Percentiles rank a stretch among this genome's conserved stretches.
Conservation (phyloP, 2,329 filamentous ascomycete species). For the Aspergillus ibericus region DNA sequence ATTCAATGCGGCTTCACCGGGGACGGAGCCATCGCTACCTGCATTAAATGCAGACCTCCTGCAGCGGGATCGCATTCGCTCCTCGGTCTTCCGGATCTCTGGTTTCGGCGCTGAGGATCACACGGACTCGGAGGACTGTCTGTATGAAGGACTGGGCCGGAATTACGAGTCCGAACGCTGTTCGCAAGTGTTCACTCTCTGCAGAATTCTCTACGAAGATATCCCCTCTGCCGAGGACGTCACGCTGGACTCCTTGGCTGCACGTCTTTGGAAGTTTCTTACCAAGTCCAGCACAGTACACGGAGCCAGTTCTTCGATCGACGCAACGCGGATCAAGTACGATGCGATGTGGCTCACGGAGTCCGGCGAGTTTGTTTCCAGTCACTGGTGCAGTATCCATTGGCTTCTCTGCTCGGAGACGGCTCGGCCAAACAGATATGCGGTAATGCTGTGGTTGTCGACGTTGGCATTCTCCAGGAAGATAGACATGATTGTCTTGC, state of each 20-base stretch:
- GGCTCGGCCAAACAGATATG: slow-evolving; percentile 19
- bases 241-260: background rate
- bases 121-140: slow-evolving; percentile 29
- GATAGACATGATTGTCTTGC: slow-evolving; percentile 24
- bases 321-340: slow-evolving; percentile 9
- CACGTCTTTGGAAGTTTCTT: slow-evolving; percentile 10
- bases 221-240: slow-evolving; percentile 2
- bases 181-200: slow-evolving; percentile 13
- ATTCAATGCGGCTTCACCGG: slow-evolving; percentile 28
- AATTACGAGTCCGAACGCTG: slow-evolving; percentile 3
- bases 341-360: slow-evolving; percentile 17
- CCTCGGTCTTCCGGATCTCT: slow-evolving; percentile 32
- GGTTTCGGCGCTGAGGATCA: slow-evolving; percentile 43
- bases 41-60: slow-evolving; percentile 17
- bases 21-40: slow-evolving; percentile 1
- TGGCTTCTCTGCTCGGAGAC: slow-evolving; percentile 13
- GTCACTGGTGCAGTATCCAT: slow-evolving; percentile 23
- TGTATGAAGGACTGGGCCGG: slow-evolving; percentile 36
- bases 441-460: slow-evolving; percentile 32
- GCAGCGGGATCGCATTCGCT: slow-evolving; percentile 31
- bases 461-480: slow-evolving; percentile 26
- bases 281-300: background rate
- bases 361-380: slow-evolving; percentile 13
- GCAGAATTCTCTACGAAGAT: slow-evolving; percentile 16
- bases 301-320: slow-evolving; percentile 3